Conservation (phyloP, 148 eudicot species). For the Nepenthes gracilis region DNA sequence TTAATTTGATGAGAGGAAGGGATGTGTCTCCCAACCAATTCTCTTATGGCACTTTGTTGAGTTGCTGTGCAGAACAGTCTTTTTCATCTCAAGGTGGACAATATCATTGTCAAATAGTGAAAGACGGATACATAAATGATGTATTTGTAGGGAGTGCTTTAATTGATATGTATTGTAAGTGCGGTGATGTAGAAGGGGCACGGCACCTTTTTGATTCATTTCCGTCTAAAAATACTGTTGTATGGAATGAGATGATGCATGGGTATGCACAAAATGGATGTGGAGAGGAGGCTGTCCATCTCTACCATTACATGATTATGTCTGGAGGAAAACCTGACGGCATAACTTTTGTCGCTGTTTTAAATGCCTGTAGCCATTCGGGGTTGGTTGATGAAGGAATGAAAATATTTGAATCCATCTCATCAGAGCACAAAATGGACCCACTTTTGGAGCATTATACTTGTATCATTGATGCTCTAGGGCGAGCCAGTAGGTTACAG, state of each 20-base stretch:
- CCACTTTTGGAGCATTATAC: constrained; percentile 67
- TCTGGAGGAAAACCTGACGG: constrained; percentile 44
- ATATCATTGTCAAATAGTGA: constrained; percentile 42
- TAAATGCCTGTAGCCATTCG: constrained; percentile 77
- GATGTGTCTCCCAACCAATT: constrained; percentile 45
- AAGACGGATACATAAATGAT: constrained; percentile 39
- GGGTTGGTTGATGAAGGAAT: constrained; percentile 51
- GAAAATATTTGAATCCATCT: constrained; percentile 48
- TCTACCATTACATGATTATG: constrained; percentile 36
- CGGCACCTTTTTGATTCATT: constrained; percentile 36
- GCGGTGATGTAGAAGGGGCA: constrained; percentile 51
- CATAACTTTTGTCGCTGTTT: constrained; percentile 45
- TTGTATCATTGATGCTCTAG: constrained; percentile 60
- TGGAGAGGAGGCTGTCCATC: constrained; percentile 47
- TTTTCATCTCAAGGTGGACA: constrained; percentile 53
- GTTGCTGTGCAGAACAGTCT: constrained; percentile 46
- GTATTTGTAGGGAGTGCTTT: constrained; percentile 60
- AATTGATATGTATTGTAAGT: constrained; percentile 63
- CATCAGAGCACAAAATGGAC: constrained; percentile 21
- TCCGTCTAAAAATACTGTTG: constrained; percentile 31
- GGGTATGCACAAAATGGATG: constrained; percentile 68
- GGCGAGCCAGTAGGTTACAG: constrained; percentile 65
- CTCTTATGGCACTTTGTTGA: constrained; percentile 48
- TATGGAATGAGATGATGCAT: constrained; percentile 77
- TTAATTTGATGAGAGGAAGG: constrained; percentile 35